Percentiles rank a stretch among this genome's conserved stretches.
phyloP scores from a whole-genome alignment of 192 early-diverging fungal genomes.

The Coemansia sp. region DNA sequence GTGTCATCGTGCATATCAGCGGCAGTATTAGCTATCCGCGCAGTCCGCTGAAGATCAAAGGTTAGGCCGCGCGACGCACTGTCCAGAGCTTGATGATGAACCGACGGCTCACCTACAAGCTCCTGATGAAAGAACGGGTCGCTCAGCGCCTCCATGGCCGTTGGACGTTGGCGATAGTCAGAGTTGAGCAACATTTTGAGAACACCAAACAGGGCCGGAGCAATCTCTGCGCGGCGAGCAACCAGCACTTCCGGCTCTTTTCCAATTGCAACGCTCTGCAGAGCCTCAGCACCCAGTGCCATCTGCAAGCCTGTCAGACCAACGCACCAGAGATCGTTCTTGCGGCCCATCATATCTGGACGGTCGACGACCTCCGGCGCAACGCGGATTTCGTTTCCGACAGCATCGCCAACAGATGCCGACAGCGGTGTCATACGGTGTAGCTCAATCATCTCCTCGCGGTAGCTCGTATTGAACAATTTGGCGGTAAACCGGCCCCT shows the following conservation, averaged over 20 bases:
- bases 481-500: conserved; percentile 51
- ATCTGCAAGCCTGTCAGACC: conserved; percentile 70
- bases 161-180: conserved; percentile 72
- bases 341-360: conserved; percentile 62
- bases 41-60: conserved; percentile 33
- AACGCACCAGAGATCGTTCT: conserved; percentile 76
- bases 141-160: conserved; percentile 71
- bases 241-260: conserved; percentile 56
- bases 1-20: background rate
- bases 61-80: conserved; percentile 30
- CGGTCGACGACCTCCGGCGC: conserved; percentile 65
- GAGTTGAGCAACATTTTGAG: conserved; percentile 61
- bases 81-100: conserved; percentile 48
- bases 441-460: conserved; percentile 59
- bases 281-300: conserved; percentile 64
- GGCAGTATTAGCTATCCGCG: background rate
- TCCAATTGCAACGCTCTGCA: conserved; percentile 52
- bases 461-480: conserved; percentile 65
- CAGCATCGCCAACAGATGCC: conserved; percentile 19
- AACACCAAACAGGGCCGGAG: conserved; percentile 53
- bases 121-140: conserved; percentile 67
- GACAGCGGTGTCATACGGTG: conserved; percentile 47
- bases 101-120: conserved; percentile 39
- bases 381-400: conserved; percentile 48
- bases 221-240: conserved; percentile 52